Evolutionary conservation across 176 grass and related monocot genomes (phyloP).

Genomic region (Calamus simplicifolius): DNA sequence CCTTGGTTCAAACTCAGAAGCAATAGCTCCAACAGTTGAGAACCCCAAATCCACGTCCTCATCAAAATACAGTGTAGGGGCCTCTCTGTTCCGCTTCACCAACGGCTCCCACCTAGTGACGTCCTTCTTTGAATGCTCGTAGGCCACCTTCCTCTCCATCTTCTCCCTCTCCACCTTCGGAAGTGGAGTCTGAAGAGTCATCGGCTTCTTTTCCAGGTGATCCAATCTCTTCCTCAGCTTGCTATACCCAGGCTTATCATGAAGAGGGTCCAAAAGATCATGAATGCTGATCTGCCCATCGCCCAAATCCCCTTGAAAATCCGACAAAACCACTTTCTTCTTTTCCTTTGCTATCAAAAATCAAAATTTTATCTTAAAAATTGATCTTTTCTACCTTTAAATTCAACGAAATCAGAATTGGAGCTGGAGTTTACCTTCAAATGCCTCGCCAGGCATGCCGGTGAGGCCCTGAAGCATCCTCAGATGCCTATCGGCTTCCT

Average conservation of each 20-base stretch:
- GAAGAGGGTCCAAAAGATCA: constrained; percentile 74
- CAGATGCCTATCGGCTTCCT: constrained; percentile 54
- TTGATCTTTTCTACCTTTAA: background rate
- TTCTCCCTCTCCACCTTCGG: constrained; percentile 52
- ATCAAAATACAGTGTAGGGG: constrained; percentile 67
- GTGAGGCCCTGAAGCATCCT: constrained; percentile 81
- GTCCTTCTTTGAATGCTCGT: constrained; percentile 32
- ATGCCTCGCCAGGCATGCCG: constrained; percentile 74
- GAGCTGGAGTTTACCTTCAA: constrained; percentile 44
- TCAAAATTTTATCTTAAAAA: too few relatives aligned
- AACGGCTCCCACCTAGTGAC: constrained; percentile 56
- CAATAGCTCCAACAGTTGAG: constrained; percentile 68
- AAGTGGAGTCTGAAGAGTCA: constrained; percentile 49
- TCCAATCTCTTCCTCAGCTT: constrained; percentile 65
- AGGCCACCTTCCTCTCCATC: constrained; percentile 40
- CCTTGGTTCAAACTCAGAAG: constrained; percentile 64
- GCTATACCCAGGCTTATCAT: constrained; percentile 68
- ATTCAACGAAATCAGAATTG: constrained; percentile 1
- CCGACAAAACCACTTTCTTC: constrained; percentile 38
- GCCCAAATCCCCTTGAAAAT: constrained; percentile 33
- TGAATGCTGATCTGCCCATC: constrained; percentile 47
- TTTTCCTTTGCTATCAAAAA: constrained; percentile 43
- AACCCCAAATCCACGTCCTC: constrained; percentile 62
- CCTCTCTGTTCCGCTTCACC: constrained; percentile 65
- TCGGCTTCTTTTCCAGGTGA: constrained; percentile 50